Evolutionary conservation across 768 basidiomycete genomes (phyloP), one percentile per base, ranked within the genome.

Genomic region (Trametes cinnabarina): DNA sequence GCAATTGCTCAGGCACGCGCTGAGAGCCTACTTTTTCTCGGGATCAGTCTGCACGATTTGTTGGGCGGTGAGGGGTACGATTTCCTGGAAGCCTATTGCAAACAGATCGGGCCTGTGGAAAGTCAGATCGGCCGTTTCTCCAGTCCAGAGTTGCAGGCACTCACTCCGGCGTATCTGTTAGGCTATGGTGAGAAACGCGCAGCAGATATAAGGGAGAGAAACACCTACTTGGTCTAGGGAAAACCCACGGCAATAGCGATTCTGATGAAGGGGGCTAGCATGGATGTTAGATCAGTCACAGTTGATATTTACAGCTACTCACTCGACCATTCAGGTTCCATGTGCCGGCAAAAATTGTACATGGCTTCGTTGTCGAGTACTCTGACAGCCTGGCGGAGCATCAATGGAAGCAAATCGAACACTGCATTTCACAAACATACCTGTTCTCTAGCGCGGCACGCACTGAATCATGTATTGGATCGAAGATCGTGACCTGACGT

Each of bases 41-140:
- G 95, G 94, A 72, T 98, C 95, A 6, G 94, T 88, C 71, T 97
- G 94, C 15, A 98, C 79, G 41, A 99, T 98, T 70, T 98, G 95
- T 66, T 95, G 93, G 3, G 97, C 93, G n/a, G 93, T 98, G 46
- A 99, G 81, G 4, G 94, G 94, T 0, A 99, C 97, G 51, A 99
- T 94, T 72, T 99, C 97, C 72, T 99, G 95, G 69, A 98, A 97
- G 2, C 91, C 92, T 26, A 98, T 77, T 20, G 87, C 87, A 69
- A 96, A 87, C 60, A 98, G 85, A 68, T 98, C 94, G 6, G 94
- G 94, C 42, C 90, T 91, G 55, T 11, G 51, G 35, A 44, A 23
- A 19, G 44, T 62, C 42, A 50, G 47, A 12, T 15, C 10, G 30
- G 19, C 6, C n/a, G 26, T 17, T 17, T 37, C 26, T 1, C 2